These are phyloP conservation scores for Penicillium coffeae DNA, from an alignment of 495 filamentous ascomycete species.

Conservation along the genomic window DNA sequence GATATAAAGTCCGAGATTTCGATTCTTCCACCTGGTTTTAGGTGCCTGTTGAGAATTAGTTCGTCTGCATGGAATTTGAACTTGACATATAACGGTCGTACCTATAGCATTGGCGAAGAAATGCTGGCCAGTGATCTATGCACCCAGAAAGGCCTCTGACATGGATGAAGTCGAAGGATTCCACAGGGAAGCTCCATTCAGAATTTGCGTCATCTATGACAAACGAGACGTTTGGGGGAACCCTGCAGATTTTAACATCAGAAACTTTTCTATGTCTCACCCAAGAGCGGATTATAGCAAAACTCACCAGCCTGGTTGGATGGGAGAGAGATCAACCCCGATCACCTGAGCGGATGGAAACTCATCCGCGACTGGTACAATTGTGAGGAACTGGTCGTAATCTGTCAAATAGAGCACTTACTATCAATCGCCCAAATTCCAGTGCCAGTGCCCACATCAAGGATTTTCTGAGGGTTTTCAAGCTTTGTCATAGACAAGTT, in stretches of 20 bases:
- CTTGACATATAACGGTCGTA: not conserved
- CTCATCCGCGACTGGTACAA: slow-evolving; percentile 10
- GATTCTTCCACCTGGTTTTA: slow-evolving; percentile 21
- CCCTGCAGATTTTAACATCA: slow-evolving; percentile 12
- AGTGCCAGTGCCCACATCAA: slow-evolving; percentile 48
- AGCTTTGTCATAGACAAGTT: slow-evolving; percentile 12
- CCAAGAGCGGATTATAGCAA: too few relatives aligned
- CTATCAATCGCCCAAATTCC: slow-evolving; percentile 53
- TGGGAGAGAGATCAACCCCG: slow-evolving; percentile 49
- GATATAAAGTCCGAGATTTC: slow-evolving; percentile 15
- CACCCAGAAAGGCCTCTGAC: slow-evolving; percentile 31
- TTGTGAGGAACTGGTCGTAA: not conserved
- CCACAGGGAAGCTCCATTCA: slow-evolving; percentile 31
- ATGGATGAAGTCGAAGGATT: slow-evolving; percentile 36
- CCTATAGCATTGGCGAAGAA: slow-evolving; percentile 14
- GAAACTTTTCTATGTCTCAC: too few relatives aligned
- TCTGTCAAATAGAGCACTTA: not conserved
- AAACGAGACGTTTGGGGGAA: slow-evolving; percentile 32
- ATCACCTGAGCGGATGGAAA: slow-evolving; percentile 22
- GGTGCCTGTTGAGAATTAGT: slow-evolving; percentile 5
- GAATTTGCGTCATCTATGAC: slow-evolving; percentile 32
- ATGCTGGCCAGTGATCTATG: slow-evolving; percentile 26
- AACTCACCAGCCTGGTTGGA: slow-evolving; percentile 41
- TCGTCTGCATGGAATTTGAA: not conserved
- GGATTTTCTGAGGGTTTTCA: slow-evolving; percentile 36